Evolutionary conservation across 2,329 filamentous ascomycete species (phyloP).

Genomic region (Teratosphaeria nubilosa): DNA sequence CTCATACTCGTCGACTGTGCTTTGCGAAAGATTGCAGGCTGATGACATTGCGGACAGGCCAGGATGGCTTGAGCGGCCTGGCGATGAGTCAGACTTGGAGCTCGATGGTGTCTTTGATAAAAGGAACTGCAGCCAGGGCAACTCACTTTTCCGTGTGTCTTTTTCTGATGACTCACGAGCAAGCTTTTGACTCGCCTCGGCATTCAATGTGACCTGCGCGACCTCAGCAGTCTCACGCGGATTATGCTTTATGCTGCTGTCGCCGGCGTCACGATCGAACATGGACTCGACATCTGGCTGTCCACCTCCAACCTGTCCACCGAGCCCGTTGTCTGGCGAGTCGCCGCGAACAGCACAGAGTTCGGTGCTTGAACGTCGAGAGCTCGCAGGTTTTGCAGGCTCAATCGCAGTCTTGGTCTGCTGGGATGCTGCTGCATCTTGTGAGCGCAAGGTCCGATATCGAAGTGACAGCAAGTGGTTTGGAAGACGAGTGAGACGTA

Average conservation of each 20-base stretch:
- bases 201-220: background rate
- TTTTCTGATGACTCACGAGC: constrained; percentile 6
- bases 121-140: constrained; percentile 11
- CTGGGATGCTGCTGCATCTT: constrained; percentile 6
- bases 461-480: background rate
- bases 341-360: background rate
- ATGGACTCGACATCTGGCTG: constrained; percentile 9
- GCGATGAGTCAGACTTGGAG: background rate
- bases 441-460: constrained; percentile 9
- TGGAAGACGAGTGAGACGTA: constrained; percentile 1
- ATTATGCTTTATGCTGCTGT: constrained; percentile 5
- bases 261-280: constrained; percentile 6
- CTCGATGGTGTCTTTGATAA: background rate
- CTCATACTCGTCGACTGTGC: constrained; percentile 7
- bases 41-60: constrained; percentile 7
- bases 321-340: background rate
- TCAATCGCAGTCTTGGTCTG: constrained; percentile 11
- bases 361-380: constrained; percentile 26
- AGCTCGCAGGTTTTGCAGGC: constrained; percentile 27
- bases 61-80: constrained; percentile 1
- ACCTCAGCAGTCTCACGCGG: background rate
- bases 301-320: background rate
- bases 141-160: background rate
- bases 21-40: background rate
- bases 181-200: background rate